Conservation (phyloP, 2,329 filamentous ascomycete genomes). For the Fusarium bactridioides region DNA sequence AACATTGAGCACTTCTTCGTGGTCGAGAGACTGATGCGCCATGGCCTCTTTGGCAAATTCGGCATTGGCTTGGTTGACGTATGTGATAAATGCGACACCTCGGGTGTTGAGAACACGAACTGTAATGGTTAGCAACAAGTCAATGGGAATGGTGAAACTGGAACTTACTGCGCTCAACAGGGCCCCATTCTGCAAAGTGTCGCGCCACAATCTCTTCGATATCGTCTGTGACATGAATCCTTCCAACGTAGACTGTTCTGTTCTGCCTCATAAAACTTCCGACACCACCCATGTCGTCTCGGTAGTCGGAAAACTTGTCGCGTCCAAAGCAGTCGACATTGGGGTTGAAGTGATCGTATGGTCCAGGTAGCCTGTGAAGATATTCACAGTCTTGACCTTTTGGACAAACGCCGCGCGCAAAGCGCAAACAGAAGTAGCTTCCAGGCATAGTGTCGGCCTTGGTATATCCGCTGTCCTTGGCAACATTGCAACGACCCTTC, state of each 20-base stretch:
- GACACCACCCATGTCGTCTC: constrained; percentile 97
- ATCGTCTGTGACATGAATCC: constrained; percentile 95
- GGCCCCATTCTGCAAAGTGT: constrained; percentile 97
- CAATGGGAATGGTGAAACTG: not conserved
- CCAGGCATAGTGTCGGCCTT: constrained; percentile 79
- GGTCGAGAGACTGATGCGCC: constrained; percentile 91
- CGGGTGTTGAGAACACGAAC: constrained; percentile 84
- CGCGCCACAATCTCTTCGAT: constrained; percentile 95
- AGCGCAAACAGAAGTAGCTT: constrained; percentile 92
- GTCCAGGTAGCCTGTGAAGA: constrained; percentile 84
- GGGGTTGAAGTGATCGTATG: constrained; percentile 90
- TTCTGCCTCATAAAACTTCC: constrained; percentile 95
- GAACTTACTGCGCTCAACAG: constrained; percentile 75
- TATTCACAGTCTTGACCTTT: constrained; percentile 95
- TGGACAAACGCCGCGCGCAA: constrained; percentile 81
- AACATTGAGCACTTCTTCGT: constrained; percentile 92
- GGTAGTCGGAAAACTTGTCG: constrained; percentile 91
- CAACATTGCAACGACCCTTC: constrained; percentile 85
- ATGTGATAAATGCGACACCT: constrained; percentile 95
- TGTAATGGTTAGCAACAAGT: constrained; percentile 32
- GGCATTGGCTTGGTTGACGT: constrained; percentile 86
- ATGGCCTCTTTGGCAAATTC: constrained; percentile 96
- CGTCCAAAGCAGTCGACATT: constrained; percentile 91
- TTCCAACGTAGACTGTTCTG: constrained; percentile 88
- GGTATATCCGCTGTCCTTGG: constrained; percentile 80